Percentiles rank a stretch among this genome's conserved stretches.
Evolutionary conservation across 768 basidiomycete genomes (phyloP).

Genomic region (Phlebiopsis flavidoalba): DNA sequence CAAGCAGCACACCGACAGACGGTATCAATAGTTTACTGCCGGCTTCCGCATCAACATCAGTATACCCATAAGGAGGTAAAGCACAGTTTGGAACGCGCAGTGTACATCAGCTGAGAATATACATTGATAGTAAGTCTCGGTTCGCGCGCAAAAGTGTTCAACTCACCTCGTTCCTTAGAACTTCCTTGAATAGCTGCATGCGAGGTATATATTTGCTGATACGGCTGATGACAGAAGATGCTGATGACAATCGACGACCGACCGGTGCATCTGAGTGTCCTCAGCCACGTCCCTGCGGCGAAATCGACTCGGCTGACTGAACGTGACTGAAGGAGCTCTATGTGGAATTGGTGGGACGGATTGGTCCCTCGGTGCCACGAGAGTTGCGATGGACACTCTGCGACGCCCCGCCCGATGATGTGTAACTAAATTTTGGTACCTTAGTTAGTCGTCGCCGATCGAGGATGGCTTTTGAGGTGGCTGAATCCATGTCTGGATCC

Average conservation of each 20-base stretch:
- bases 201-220: conserved; percentile 46
- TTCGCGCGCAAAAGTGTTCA: background rate
- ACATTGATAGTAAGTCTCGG: background rate
- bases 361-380: conserved; percentile 13
- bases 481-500: background rate
- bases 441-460: background rate
- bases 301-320: conserved; percentile 14
- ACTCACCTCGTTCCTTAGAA: conserved; percentile 61
- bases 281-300: background rate
- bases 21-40: conserved; percentile 39
- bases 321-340: conserved; percentile 11
- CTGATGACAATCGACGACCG: conserved; percentile 1
- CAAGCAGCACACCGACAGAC: conserved; percentile 45
- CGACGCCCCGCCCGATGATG: background rate
- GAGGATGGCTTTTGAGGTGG: background rate
- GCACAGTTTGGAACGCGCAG: conserved; percentile 45
- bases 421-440: background rate
- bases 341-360: conserved; percentile 15
- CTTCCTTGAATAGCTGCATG: conserved; percentile 48
- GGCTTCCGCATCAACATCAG: conserved; percentile 47
- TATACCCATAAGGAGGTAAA: conserved; percentile 43
- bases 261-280: background rate
- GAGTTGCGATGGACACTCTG: conserved; percentile 16
- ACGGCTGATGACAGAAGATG: conserved; percentile 32
- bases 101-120: conserved; percentile 45